Evolutionary conservation across 768 basidiomycete genomes (phyloP), one percentile per base, ranked within the genome.

Genomic region (Leucosporidium yakuticum): DNA sequence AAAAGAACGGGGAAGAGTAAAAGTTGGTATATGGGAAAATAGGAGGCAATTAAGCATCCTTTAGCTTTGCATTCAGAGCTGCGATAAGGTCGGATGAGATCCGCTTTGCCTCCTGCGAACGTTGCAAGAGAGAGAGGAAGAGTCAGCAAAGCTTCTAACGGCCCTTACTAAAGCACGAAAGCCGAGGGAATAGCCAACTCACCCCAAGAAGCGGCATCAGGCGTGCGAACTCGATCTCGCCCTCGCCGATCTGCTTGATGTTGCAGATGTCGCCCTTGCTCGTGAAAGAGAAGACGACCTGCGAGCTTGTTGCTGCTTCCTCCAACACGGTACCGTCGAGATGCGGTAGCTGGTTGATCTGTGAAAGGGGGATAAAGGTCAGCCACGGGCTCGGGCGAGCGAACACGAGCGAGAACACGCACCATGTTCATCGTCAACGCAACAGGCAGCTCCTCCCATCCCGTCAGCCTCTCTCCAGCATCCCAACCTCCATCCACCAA

Each of bases 401-500:
- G 69, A 32, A 59, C 12, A 50, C 25, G 34, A 34, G 34, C 36
- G 39, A 44, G 14, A 25, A 27, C 4, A 83, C 85, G 19, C 70
- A 91, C 90, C 31, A 91, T 72, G 69, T 92, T 91, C 62, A 93
- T 76, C 2, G 90, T 91, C 31, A 91, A 79, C 68, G 85, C 85
- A 6, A 93, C 81, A 0, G 91, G 91, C 86, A 91, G 88, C 19
- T 76, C 72, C 2, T 88, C 84, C 68, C 85, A 80, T 2, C 86
- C 86, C 49, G 80, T 82, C 34, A 91, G 75, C 23, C 81, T 77
- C 65, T 86, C 87, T 0, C 91, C 91, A 70, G 90, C 89, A 74
- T 90, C 90, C 89, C 89, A 91, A 69, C 87, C 89, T 14, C 68
- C 71, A 77, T 94, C 91, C 17, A 86, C 83, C 27, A 93, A 82